Conservation (phyloP, 768 basidiomycete genomes). For the Sarcodon sp. region DNA sequence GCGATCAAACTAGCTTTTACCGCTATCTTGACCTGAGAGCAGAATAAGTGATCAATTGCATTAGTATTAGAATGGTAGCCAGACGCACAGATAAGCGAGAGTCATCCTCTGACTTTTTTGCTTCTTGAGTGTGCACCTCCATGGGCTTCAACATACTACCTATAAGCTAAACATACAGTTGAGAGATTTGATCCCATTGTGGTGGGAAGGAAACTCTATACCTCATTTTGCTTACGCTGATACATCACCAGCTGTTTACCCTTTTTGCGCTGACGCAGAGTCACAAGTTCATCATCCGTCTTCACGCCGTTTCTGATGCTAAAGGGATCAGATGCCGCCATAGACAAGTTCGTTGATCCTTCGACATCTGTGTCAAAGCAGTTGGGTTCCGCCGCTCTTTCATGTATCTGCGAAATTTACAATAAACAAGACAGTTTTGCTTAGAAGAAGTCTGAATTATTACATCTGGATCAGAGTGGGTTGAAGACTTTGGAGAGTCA, state of each 20-base stretch:
- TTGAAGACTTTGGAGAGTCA: background rate
- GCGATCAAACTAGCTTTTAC: slow-evolving; percentile 71
- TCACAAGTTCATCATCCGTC: slow-evolving; percentile 48
- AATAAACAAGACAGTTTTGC: background rate
- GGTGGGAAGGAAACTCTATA: slow-evolving; percentile 11
- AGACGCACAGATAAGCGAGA: slow-evolving; percentile 50
- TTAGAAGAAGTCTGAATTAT: background rate
- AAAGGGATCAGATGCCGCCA: slow-evolving; percentile 46
- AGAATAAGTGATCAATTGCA: background rate
- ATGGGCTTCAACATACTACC: slow-evolving; percentile 80
- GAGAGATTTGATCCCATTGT: slow-evolving; percentile 1
- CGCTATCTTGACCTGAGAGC: slow-evolving; percentile 70
- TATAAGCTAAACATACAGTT: slow-evolving; percentile 50
- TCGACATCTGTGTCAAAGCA: slow-evolving; percentile 21
- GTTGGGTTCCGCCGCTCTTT: slow-evolving; percentile 6
- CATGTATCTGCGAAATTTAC: slow-evolving; percentile 4
- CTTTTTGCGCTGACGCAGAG: slow-evolving; percentile 41
- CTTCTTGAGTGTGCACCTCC: slow-evolving; percentile 80
- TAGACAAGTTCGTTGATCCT: slow-evolving; percentile 20
- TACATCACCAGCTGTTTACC: slow-evolving; percentile 56
- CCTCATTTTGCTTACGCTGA: slow-evolving; percentile 64
- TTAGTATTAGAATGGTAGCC: background rate
- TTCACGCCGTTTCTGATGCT: slow-evolving; percentile 48
- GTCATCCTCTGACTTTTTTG: slow-evolving; percentile 52
- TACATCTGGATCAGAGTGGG: background rate